Evolutionary conservation across 768 basidiomycete species (phyloP).

Genomic region (Rubroboletus satanas): DNA sequence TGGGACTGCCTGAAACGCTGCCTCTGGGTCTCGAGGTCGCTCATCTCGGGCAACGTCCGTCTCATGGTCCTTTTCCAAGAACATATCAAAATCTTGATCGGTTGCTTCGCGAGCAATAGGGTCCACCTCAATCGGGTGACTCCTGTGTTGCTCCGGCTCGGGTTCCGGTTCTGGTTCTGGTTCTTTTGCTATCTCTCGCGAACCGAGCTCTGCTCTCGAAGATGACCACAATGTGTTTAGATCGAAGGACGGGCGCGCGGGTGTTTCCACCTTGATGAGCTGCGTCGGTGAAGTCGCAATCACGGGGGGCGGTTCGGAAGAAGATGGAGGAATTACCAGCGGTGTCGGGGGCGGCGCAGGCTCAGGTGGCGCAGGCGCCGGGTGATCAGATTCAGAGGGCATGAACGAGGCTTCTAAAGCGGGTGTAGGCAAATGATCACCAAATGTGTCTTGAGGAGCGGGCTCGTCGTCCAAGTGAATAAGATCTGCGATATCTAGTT

Average conservation of each 20-base stretch:
- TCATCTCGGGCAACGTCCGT: conserved; percentile 22
- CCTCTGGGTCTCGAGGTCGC: conserved; percentile 40
- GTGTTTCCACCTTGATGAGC: conserved; percentile 39
- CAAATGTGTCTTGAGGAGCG: conserved; percentile 31
- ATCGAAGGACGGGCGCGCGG: conserved; percentile 59
- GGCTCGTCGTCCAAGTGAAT: conserved; percentile 74
- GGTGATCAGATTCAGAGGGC: conserved; percentile 5
- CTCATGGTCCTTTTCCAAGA: conserved; percentile 60
- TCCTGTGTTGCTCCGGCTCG: conserved; percentile 34
- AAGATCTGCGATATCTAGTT: conserved; percentile 69
- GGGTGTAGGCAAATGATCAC: conserved; percentile 18
- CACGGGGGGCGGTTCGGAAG: conserved; percentile 28
- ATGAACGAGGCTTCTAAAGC: conserved; percentile 12
- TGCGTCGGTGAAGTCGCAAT: conserved; percentile 22
- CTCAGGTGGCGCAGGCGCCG: conserved; percentile 11
- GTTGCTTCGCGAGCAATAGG: conserved; percentile 42
- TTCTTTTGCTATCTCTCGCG: conserved; percentile 21
- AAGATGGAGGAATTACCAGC: conserved; percentile 47
- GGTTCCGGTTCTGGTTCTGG: conserved; percentile 24
- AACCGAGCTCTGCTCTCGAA: conserved; percentile 33
- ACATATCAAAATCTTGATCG: conserved; percentile 86
- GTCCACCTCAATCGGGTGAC: conserved; percentile 45
- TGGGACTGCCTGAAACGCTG: conserved; percentile 51
- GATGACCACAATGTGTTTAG: conserved; percentile 68
- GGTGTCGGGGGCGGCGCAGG: conserved; percentile 29